Percentiles rank a stretch among this genome's conserved stretches.
Evolutionary conservation across 768 basidiomycete species (phyloP).

Genomic region (Hygrocybe coccinea): DNA sequence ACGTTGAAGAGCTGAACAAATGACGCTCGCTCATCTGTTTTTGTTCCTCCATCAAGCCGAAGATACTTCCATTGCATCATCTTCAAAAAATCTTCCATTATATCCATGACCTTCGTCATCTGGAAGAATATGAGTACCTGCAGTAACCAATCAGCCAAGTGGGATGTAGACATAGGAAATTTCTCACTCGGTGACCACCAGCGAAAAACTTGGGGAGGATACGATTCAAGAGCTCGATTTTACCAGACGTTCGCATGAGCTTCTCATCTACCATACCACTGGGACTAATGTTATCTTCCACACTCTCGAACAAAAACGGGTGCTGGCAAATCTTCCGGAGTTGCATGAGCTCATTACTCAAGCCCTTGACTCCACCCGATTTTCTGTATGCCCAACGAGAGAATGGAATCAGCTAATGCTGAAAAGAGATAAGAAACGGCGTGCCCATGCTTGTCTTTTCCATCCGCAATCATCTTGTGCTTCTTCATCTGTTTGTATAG

Average conservation of each 20-base stretch:
- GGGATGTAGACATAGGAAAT: background rate
- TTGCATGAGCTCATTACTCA: constrained; percentile 96
- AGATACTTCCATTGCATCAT: constrained; percentile 83
- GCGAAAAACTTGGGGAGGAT: constrained; percentile 93
- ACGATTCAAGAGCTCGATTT: constrained; percentile 86
- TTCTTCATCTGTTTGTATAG: constrained; percentile 98
- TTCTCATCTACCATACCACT: constrained; percentile 77
- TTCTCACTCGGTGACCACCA: constrained; percentile 78
- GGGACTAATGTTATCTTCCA: constrained; percentile 91
- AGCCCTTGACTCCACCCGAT: constrained; percentile 74
- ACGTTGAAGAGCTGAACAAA: constrained; percentile 87
- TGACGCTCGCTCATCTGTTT: constrained; percentile 88
- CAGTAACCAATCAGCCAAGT: constrained; percentile 3
- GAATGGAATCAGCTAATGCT: background rate
- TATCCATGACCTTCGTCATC: constrained; percentile 99
- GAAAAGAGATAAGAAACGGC: constrained; percentile 21
- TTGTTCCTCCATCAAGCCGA: constrained; percentile 93
- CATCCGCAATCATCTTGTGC: constrained; percentile 93
- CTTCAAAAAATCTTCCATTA: constrained; percentile 93
- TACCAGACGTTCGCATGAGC: constrained; percentile 83
- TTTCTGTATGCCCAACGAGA: constrained; percentile 40
- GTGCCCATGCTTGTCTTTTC: constrained; percentile 70
- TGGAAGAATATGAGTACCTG: constrained; percentile 99
- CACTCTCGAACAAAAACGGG: constrained; percentile 92
- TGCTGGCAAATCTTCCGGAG: constrained; percentile 98